Percentiles rank a stretch among this genome's conserved stretches.
phyloP scores from a whole-genome alignment of 1,284 basidiomycete species.

The Austroboletus olivaceoglutinosus region DNA sequence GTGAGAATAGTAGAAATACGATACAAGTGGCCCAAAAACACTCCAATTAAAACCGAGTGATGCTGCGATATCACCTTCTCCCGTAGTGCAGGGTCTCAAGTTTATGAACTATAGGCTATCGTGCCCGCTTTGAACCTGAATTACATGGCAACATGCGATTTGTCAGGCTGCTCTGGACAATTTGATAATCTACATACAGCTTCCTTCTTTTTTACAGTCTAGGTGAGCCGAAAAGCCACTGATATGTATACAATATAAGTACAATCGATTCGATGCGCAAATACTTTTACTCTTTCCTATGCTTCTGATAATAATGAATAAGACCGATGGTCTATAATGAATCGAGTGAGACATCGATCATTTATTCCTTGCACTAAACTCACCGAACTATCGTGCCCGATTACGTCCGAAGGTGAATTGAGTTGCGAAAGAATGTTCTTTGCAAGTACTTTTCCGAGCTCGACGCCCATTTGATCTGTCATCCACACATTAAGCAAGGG shows the following conservation, averaged over 20 bases:
- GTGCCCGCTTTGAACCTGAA: too few relatives aligned
- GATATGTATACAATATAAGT: background rate
- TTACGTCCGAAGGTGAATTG: slow-evolving; percentile 77
- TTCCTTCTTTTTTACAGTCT: background rate
- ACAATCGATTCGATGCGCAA: background rate
- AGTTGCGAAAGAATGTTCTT: slow-evolving; percentile 94
- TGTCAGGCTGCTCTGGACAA: background rate
- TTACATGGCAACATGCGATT: too few relatives aligned
- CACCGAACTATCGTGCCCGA: slow-evolving; percentile 90
- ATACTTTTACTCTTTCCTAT: slow-evolving; percentile 64
- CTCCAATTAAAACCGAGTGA: too few relatives aligned
- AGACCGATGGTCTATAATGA: slow-evolving; percentile 77
- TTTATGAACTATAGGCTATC: too few relatives aligned
- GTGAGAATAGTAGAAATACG: too few relatives aligned
- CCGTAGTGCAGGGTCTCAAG: too few relatives aligned
- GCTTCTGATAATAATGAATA: slow-evolving; percentile 92
- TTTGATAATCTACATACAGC: slow-evolving; percentile 7
- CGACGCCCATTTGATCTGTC: slow-evolving; percentile 90
- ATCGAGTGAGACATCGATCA: slow-evolving; percentile 9
- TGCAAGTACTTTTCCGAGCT: slow-evolving; percentile 94
- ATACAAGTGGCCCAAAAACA: too few relatives aligned
- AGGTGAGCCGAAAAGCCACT: background rate
- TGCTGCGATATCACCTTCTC: too few relatives aligned
- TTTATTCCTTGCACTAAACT: slow-evolving; percentile 31
- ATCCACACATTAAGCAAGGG: slow-evolving; percentile 7